These are phyloP conservation scores for Trichoderma oligosporum DNA, from an alignment of 2,329 filamentous ascomycete species.

Conservation along the genomic window DNA sequence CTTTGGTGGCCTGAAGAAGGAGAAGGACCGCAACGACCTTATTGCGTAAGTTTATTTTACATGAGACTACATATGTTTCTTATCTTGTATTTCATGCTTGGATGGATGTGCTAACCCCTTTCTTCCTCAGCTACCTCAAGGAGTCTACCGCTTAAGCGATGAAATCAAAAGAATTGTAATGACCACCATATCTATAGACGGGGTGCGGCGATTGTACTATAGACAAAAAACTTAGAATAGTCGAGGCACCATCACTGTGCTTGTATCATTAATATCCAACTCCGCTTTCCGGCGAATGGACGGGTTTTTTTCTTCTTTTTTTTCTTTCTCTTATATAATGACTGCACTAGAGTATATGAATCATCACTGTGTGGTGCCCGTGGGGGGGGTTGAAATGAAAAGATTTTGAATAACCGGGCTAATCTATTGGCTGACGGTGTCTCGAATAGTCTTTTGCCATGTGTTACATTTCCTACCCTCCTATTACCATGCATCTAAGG, in stretches of 20 bases:
- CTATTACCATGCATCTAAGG: not conserved
- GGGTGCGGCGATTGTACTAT: conserved; percentile 38
- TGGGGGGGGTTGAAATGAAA: not conserved
- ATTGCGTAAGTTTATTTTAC: conserved; percentile 73
- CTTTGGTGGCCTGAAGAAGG: conserved; percentile 99
- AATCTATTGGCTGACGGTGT: not conserved
- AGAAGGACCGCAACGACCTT: conserved; percentile 97
- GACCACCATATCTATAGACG: conserved; percentile 38
- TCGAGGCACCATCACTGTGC: conserved; percentile 31
- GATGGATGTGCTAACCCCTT: conserved; percentile 25
- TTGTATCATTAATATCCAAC: conserved; percentile 33
- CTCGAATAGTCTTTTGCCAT: conserved; percentile 3
- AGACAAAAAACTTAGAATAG: conserved; percentile 36
- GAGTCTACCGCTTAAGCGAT: conserved; percentile 61
- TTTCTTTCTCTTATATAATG: not conserved
- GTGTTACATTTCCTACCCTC: not conserved
- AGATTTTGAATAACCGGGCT: not conserved
- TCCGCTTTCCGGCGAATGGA: conserved; percentile 30
- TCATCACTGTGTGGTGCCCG: not conserved
- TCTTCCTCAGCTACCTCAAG: conserved; percentile 57
- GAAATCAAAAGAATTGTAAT: conserved; percentile 31
- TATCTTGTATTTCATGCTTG: too few relatives aligned
- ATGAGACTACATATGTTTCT: too few relatives aligned
- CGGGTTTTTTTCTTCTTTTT: not conserved
- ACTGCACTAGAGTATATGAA: not conserved